Evolutionary conservation across 768 basidiomycete genomes (phyloP).

Genomic region (Candolleomyces eurysporus): DNA sequence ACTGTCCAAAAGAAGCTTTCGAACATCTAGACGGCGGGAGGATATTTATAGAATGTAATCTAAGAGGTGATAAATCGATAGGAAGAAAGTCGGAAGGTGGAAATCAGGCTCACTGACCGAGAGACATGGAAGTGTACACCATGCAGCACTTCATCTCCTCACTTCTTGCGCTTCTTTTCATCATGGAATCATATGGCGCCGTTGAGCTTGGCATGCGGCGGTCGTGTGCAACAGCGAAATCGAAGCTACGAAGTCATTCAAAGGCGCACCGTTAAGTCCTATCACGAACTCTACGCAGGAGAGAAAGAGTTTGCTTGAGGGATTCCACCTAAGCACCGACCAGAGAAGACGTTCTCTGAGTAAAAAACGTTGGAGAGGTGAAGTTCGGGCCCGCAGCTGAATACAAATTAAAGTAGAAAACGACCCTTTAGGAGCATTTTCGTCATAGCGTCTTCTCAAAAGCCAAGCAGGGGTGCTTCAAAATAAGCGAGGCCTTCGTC

Average conservation of each 20-base stretch:
- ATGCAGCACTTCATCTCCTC: neutral
- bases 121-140: neutral
- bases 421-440: neutral
- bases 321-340: neutral
- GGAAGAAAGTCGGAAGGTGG: neutral
- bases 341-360: neutral
- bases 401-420: neutral
- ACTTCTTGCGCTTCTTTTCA: neutral
- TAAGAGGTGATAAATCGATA: neutral
- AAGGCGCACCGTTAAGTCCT: neutral
- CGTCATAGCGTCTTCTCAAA: neutral
- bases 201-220: neutral
- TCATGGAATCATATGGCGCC: neutral
- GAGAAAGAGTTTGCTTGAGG: neutral
- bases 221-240: neutral
- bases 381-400: neutral
- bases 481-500: constrained; percentile 2
- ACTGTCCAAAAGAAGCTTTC: neutral
- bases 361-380: neutral
- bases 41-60: neutral
- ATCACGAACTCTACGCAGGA: neutral
- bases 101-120: neutral
- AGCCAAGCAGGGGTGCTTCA: constrained; percentile 1
- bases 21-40: neutral
- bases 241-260: neutral